Percentiles rank a stretch among this genome's conserved stretches.
phyloP scores from a whole-genome alignment of 306 rosid species.

The Cicer chorassanicum region DNA sequence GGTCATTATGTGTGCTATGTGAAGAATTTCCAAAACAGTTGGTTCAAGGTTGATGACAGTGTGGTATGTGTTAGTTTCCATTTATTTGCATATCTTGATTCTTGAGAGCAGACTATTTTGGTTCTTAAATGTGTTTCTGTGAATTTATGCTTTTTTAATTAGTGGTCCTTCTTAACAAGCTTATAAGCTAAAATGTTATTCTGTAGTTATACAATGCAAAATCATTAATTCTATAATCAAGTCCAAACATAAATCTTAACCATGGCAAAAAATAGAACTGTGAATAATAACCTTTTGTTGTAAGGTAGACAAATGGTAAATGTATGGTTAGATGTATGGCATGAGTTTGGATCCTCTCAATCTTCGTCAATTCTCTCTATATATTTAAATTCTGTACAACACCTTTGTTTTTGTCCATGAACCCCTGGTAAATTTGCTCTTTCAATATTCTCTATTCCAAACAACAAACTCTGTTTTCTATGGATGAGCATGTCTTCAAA shows the following conservation, averaged over 20 bases:
- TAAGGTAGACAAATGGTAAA: not conserved
- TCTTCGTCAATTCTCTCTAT: no score
- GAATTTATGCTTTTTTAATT: conserved; percentile 21
- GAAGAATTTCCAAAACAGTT: conserved; percentile 77
- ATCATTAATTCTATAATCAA: not conserved
- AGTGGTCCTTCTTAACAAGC: conserved; percentile 12
- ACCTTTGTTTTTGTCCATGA: conserved; percentile 6
- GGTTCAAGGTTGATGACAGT: conserved; percentile 95
- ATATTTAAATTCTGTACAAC: not conserved
- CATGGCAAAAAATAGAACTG: not conserved
- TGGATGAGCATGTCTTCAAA: conserved; percentile 1
- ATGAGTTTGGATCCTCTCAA: no score
- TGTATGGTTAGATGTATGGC: not conserved
- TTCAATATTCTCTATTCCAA: not conserved
- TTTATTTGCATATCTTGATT: conserved; percentile 32
- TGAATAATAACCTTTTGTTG: conserved; percentile 5
- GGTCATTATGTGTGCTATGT: conserved; percentile 96
- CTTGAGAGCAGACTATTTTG: not conserved
- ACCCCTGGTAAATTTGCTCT: not conserved
- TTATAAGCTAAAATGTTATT: not conserved
- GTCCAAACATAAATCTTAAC: not conserved
- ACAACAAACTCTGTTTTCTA: not conserved
- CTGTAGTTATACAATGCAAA: not conserved
- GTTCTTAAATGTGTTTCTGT: conserved; percentile 2
- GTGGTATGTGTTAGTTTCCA: conserved; percentile 57